Conservation (phyloP, 495 filamentous ascomycete genomes). For the Neurospora africana region DNA sequence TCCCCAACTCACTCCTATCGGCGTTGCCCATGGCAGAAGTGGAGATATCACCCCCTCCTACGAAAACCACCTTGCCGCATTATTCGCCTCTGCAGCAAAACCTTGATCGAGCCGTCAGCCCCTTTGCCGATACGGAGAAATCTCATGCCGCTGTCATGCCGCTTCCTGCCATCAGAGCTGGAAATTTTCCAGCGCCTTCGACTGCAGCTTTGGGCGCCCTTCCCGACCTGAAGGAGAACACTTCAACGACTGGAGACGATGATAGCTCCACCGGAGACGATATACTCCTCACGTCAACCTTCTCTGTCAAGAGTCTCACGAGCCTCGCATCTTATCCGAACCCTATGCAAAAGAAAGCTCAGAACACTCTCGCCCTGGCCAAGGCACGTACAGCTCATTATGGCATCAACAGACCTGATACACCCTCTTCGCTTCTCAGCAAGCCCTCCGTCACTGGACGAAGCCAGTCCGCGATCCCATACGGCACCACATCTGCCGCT, state of each 20-base stretch:
- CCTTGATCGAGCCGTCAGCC: slow-evolving; percentile 34
- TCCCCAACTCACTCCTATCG: slow-evolving; percentile 11
- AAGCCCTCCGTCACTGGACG: background rate
- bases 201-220: background rate
- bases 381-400: slow-evolving; percentile 19
- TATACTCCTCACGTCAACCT: slow-evolving; percentile 7
- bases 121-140: slow-evolving; percentile 7
- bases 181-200: slow-evolving; percentile 13
- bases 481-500: slow-evolving; percentile 11
- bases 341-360: slow-evolving; percentile 35
- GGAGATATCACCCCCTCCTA: slow-evolving; percentile 10
- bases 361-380: slow-evolving; percentile 21
- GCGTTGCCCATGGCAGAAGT: slow-evolving; percentile 14
- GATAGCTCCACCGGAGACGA: slow-evolving; percentile 6
- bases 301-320: slow-evolving; percentile 30
- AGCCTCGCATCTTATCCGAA: slow-evolving; percentile 38
- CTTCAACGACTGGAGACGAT: slow-evolving; percentile 8
- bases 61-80: slow-evolving; percentile 11
- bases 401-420: slow-evolving; percentile 3
- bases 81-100: slow-evolving; percentile 41
- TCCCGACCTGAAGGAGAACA: background rate
- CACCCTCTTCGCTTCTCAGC: slow-evolving; percentile 4
- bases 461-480: slow-evolving; percentile 1
- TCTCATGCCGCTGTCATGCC: slow-evolving; percentile 6
- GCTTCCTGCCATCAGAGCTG: slow-evolving; percentile 12